Evolutionary conservation across 1,139 yeast species (phyloP).

Genomic region (Saccharomyces hybrid): DNA sequence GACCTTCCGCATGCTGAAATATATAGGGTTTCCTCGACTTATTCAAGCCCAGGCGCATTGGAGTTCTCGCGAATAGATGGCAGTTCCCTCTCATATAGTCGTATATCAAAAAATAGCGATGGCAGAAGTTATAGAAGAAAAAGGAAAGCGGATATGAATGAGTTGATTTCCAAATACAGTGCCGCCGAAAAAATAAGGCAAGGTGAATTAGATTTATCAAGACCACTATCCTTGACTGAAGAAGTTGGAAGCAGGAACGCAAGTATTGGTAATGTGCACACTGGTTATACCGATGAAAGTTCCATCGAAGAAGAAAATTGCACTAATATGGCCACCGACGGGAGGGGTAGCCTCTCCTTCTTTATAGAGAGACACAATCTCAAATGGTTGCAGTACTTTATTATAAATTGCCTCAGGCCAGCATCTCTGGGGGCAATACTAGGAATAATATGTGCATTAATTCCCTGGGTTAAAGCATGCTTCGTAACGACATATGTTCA

Average conservation of each 20-base stretch:
- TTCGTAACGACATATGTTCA: constrained; percentile 40
- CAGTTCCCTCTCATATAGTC: background rate
- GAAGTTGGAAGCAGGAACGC: constrained; percentile 24
- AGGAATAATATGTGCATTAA: constrained; percentile 51
- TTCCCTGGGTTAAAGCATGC: constrained; percentile 67
- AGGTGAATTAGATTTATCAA: constrained; percentile 25
- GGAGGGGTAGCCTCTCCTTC: background rate
- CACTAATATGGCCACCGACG: background rate
- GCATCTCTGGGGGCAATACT: constrained; percentile 47
- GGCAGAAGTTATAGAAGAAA: constrained; percentile 3
- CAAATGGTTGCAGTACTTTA: constrained; percentile 27
- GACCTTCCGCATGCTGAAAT: constrained; percentile 1
- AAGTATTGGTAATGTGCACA: constrained; percentile 4
- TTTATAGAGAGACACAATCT: constrained; percentile 17
- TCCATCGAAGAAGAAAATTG: constrained; percentile 1
- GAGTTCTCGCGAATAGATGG: constrained; percentile 2
- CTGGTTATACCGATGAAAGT: background rate
- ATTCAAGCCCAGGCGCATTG: constrained; percentile 5
- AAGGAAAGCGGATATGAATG: constrained; percentile 42
- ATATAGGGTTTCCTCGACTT: constrained; percentile 3
- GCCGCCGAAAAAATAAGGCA: constrained; percentile 32
- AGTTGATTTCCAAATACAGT: constrained; percentile 53
- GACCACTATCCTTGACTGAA: constrained; percentile 25
- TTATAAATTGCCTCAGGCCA: constrained; percentile 50
- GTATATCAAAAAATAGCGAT: background rate